phyloP scores from a whole-genome alignment of 225 moss, liverwort and hornwort species.

The Asterella californica region DNA sequence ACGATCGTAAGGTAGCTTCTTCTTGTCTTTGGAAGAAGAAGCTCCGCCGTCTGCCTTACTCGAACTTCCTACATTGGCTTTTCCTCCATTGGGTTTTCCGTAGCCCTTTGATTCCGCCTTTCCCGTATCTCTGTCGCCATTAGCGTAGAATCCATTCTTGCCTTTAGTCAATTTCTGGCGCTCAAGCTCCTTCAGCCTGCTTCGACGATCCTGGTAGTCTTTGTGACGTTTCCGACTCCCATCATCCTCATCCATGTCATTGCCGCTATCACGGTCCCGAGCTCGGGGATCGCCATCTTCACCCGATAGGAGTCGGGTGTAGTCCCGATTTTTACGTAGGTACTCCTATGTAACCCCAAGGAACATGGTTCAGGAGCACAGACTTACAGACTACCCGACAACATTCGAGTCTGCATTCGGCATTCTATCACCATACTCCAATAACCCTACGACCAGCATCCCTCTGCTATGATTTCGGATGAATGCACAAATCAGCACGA shows the following conservation, averaged over 20 bases:
- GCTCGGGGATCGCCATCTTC: constrained; percentile 15
- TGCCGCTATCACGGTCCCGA: constrained; percentile 16
- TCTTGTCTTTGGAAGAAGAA: constrained; percentile 26
- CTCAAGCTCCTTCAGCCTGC: constrained; percentile 44
- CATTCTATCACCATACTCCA: not conserved
- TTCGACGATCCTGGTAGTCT: constrained; percentile 38
- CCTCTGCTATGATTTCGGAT: not conserved
- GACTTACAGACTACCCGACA: not conserved
- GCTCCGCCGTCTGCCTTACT: not conserved
- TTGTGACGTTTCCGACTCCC: constrained; percentile 19
- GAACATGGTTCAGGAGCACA: not conserved
- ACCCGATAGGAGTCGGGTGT: constrained; percentile 7
- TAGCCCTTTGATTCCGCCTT: not conserved
- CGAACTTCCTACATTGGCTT: constrained; percentile 14
- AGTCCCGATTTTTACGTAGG: constrained; percentile 25
- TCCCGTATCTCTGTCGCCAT: not conserved
- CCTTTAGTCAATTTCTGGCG: constrained; percentile 42
- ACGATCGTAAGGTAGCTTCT: constrained; percentile 37
- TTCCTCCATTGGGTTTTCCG: constrained; percentile 9
- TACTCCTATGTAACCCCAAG: constrained; percentile 8
- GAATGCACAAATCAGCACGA: not conserved
- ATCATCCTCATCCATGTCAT: constrained; percentile 13
- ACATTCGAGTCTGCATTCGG: not conserved
- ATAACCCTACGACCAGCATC: not conserved
- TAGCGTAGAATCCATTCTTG: constrained; percentile 28